These are phyloP conservation scores for Schwanniomyces polymorphus DNA, from an alignment of 805 yeast genomes.

Conservation along the genomic window DNA sequence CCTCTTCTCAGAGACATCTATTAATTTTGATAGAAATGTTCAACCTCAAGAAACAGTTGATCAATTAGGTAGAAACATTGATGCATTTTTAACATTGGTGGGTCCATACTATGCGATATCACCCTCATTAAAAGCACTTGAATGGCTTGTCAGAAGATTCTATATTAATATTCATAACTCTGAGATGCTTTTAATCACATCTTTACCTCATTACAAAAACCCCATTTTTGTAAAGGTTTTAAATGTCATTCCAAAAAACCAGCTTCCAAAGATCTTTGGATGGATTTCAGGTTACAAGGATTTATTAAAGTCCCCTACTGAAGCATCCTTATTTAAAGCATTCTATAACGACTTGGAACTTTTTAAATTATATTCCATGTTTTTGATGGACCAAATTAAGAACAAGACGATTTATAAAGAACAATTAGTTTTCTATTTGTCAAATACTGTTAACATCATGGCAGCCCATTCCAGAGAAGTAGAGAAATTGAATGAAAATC, in stretches of 20 bases:
- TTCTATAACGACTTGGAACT: slow-evolving; percentile 67
- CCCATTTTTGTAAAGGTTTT: slow-evolving; percentile 76
- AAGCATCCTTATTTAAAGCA: slow-evolving; percentile 66
- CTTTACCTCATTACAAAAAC: slow-evolving; percentile 77
- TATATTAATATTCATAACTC: slow-evolving; percentile 79
- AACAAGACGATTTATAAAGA: slow-evolving; percentile 62
- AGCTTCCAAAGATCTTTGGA: slow-evolving; percentile 74
- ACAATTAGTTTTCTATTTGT: slow-evolving; percentile 76
- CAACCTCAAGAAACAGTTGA: slow-evolving; percentile 75
- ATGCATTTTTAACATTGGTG: slow-evolving; percentile 68
- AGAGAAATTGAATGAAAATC: slow-evolving; percentile 44
- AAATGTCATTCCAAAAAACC: slow-evolving; percentile 59
- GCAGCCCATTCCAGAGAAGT: slow-evolving; percentile 56
- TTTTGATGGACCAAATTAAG: slow-evolving; percentile 48
- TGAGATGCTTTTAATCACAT: slow-evolving; percentile 67
- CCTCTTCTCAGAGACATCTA: slow-evolving; percentile 80
- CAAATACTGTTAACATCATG: slow-evolving; percentile 65
- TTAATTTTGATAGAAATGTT: slow-evolving; percentile 76
- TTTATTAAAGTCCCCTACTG: slow-evolving; percentile 62
- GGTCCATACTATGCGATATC: slow-evolving; percentile 76
- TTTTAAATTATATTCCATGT: slow-evolving; percentile 63
- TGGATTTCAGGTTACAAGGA: slow-evolving; percentile 73
- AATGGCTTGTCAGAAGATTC: slow-evolving; percentile 93
- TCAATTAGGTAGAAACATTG: slow-evolving; percentile 73
- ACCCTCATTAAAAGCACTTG: slow-evolving; percentile 80